phyloP scores from a whole-genome alignment of 306 rosid species.

The Abrus precatorius region DNA sequence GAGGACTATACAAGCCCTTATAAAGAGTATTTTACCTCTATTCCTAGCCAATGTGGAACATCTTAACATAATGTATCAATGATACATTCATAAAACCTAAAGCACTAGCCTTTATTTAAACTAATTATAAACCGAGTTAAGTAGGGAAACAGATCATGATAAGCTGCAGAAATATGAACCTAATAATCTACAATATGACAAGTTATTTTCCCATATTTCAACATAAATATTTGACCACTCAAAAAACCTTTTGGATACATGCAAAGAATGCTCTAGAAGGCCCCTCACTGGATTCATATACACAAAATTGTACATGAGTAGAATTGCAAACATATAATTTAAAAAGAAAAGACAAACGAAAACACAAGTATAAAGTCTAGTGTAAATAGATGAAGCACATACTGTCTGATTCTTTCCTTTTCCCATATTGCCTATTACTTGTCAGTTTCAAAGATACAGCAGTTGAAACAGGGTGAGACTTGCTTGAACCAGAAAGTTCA shows the following conservation, averaged over 20 bases:
- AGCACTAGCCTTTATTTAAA: too few species aligned
- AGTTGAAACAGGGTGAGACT: slow-evolving; percentile 72
- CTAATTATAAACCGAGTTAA: too few species aligned
- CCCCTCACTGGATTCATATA: background rate
- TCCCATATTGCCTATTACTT: slow-evolving; percentile 68
- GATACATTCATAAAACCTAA: too few species aligned
- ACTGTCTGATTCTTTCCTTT: slow-evolving; percentile 81
- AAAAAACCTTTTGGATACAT: background rate
- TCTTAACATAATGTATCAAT: too few species aligned
- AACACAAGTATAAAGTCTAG: slow-evolving; percentile 21
- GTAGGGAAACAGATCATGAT: too few species aligned
- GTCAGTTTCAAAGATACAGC: slow-evolving; percentile 68
- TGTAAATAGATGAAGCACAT: slow-evolving; percentile 55
- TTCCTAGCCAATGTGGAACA: too few species aligned
- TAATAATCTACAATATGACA: too few species aligned
- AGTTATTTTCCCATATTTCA: too few species aligned
- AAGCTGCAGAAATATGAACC: too few species aligned
- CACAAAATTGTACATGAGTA: background rate
- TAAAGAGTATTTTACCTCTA: too few species aligned
- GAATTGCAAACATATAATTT: background rate
- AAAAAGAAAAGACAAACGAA: slow-evolving; percentile 1
- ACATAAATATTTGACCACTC: background rate
- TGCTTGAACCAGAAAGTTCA: slow-evolving; percentile 88
- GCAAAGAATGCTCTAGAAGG: slow-evolving; percentile 27
- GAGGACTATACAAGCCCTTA: too few species aligned